Base-by-base conservation (phyloP, 345 rosid genomes). In the Populus ilicifolia region DNA sequence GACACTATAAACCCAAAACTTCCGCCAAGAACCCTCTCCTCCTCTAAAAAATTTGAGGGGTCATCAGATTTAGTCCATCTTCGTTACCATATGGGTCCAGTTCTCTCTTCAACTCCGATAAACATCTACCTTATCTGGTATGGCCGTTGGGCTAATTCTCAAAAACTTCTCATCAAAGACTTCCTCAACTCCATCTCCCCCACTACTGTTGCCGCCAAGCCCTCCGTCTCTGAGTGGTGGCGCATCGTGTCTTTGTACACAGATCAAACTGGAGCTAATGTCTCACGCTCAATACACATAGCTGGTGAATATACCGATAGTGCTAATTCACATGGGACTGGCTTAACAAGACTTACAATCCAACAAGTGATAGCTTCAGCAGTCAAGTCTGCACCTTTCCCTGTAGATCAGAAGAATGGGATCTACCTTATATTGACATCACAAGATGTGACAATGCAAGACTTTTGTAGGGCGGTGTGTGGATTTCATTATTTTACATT, bases 61-160 rank as follows among this genome's bases (percentile, higher is more conserved):
- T 96, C 99, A 3, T 96, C 99, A 0, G 83, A 92, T 71, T 71
- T 96, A 0, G 84, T 96, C 71, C 80, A 90, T n/a, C 96, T 96
- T 80, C 92, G 93, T 0, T 96, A 96, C 90, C 99, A 96, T 70
- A 96, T 96, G 99, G 99, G 99, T 20, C 99, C 99, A 0, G 99
- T 96, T 4, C 96, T 96, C 67, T 89, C 99, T 10, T 89, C 96
- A 12, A 69, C 92, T 0, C 98, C 97, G 3, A 92, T 96, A 66
- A 96, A 92, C 84, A 85, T 96, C 77, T 90, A 93, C 82, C 84
- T 93, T 61, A 88, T 96, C 69, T 96, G 99, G 99, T 96, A 96
- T 88, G 99, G 99, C 33, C 83, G 69, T 0, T 96, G 99, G 99
- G 16, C 89, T 0, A 62, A 33, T 1, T 41, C 89, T 16, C 97